Evolutionary conservation across 176 grass and related monocot species (phyloP).

Genomic region (Urochloa ruziziensis): DNA sequence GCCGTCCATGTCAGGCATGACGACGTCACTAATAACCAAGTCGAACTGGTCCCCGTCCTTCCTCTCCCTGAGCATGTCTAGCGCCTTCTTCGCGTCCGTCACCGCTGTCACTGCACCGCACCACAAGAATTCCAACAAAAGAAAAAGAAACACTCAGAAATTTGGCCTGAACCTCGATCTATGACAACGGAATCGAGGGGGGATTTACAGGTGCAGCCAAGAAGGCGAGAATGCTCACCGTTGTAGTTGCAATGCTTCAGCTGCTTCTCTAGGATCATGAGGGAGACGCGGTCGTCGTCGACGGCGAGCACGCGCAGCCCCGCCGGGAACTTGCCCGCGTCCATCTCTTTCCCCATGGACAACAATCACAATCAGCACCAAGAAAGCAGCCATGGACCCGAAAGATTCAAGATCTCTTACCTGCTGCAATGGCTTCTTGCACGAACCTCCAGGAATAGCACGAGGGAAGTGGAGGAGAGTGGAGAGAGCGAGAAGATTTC

Average conservation of each 20-base stretch:
- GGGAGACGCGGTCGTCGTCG: constrained; percentile 11
- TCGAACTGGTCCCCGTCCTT: constrained; percentile 33
- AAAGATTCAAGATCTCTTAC: background rate
- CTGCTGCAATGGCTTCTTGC: background rate
- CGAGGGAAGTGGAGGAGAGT: background rate
- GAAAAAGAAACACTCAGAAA: background rate
- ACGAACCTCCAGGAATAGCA: background rate
- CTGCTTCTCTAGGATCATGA: background rate
- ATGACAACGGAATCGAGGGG: background rate
- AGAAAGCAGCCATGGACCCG: background rate
- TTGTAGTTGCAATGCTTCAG: constrained; percentile 32
- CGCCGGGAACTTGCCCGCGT: constrained; percentile 20
- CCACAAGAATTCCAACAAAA: background rate
- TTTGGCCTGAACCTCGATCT: too few relatives aligned
- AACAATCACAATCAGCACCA: background rate
- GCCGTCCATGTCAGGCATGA: constrained; percentile 59
- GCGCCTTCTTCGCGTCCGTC: constrained; percentile 6
- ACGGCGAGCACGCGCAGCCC: constrained; percentile 53
- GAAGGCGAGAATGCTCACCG: background rate
- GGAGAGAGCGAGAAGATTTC: background rate
- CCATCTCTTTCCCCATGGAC: background rate
- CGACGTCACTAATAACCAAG: constrained; percentile 63
- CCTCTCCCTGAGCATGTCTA: constrained; percentile 50
- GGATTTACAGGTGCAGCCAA: background rate
- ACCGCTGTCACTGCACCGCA: constrained; percentile 37